A percentile compares a stretch with the other conserved stretches of the same genome.
phyloP scores from a whole-genome alignment of 2,329 filamentous ascomycete species.

The Nemania sp. region DNA sequence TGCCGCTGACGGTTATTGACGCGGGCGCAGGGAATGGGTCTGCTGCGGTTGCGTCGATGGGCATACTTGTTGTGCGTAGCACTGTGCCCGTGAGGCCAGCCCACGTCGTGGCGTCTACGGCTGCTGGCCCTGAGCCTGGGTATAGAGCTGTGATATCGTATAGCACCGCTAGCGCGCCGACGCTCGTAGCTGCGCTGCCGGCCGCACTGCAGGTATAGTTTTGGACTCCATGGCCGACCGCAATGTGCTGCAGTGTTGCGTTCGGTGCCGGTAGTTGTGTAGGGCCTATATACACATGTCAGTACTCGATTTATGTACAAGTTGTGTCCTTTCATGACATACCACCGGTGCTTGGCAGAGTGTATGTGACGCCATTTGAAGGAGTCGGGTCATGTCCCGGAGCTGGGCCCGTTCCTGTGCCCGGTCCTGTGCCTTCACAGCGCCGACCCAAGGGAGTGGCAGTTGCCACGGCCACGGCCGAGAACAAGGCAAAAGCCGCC shows the following conservation, averaged over 20 bases:
- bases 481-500: constrained; percentile 33
- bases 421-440: constrained; percentile 15
- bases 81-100: constrained; percentile 45
- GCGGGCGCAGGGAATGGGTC: constrained; percentile 45
- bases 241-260: constrained; percentile 55
- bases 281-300: constrained; percentile 33
- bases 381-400: constrained; percentile 10
- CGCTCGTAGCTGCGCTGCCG: constrained; percentile 42
- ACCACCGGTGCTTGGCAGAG: constrained; percentile 46
- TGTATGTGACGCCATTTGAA: constrained; percentile 31
- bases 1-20: constrained; percentile 43
- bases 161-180: constrained; percentile 62
- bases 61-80: constrained; percentile 48
- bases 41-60: constrained; percentile 51
- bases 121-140: constrained; percentile 45
- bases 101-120: constrained; percentile 47
- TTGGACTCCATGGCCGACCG: constrained; percentile 66
- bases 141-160: constrained; percentile 60
- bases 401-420: not conserved
- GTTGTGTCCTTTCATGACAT: constrained; percentile 9
- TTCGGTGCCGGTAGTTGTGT: constrained; percentile 50
- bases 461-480: constrained; percentile 33
- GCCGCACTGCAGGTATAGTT: constrained; percentile 64
- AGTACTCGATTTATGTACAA: not conserved
- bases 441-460: constrained; percentile 34